Conservation (phyloP, 2,329 filamentous ascomycete species). For the Ophiostoma pallidulum region DNA sequence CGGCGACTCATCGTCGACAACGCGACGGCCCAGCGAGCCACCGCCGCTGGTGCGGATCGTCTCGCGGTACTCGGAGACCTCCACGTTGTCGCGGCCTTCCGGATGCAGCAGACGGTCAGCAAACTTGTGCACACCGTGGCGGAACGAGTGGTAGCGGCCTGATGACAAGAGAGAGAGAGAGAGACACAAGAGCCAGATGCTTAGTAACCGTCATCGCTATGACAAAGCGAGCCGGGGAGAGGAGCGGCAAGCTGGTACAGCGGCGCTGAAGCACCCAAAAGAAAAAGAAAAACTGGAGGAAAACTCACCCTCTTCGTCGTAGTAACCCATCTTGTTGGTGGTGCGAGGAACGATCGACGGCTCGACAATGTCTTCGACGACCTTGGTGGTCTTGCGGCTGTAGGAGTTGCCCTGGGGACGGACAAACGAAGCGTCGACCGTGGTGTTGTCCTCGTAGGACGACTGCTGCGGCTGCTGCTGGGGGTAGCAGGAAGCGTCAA, state of each 20-base stretch:
- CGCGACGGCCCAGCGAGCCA: slow-evolving; percentile 20
- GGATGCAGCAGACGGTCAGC: slow-evolving; percentile 45
- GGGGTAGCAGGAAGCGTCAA: slow-evolving; percentile 25
- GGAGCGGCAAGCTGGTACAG: background rate
- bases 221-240: slow-evolving; percentile 12
- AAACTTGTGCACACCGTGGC: slow-evolving; percentile 46
- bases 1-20: slow-evolving; percentile 26
- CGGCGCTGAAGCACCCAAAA: background rate
- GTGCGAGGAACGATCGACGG: slow-evolving; percentile 29
- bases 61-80: slow-evolving; percentile 41
- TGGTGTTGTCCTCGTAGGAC: slow-evolving; percentile 45
- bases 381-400: slow-evolving; percentile 46
- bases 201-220: slow-evolving; percentile 13
- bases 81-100: slow-evolving; percentile 37
- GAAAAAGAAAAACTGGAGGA: background rate
- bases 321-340: slow-evolving; percentile 56
- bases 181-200: background rate
- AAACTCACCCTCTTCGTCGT: slow-evolving; percentile 50
- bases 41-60: slow-evolving; percentile 20
- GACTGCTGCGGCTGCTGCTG: slow-evolving; percentile 29
- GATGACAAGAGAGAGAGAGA: slow-evolving; percentile 1
- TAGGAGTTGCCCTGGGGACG: slow-evolving; percentile 31
- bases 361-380: slow-evolving; percentile 59
- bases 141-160: slow-evolving; percentile 53
- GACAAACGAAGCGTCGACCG: slow-evolving; percentile 33